A percentile compares a stretch with the other conserved stretches of the same genome.
These are phyloP conservation scores for Dorcoceras hygrometricum DNA, from an alignment of 257 asterid genomes.

Conservation along the genomic window DNA sequence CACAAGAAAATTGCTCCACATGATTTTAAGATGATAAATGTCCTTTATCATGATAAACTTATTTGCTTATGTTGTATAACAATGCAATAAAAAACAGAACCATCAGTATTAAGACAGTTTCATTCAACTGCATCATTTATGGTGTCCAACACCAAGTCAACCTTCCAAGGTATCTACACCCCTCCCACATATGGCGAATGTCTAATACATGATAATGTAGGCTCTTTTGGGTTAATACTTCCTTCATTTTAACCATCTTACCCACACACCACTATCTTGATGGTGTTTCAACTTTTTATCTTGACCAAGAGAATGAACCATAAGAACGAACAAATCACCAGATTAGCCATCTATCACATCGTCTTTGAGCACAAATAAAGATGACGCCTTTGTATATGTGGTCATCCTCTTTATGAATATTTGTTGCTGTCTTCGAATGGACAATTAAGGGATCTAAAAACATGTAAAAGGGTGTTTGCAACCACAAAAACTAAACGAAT, in stretches of 20 bases:
- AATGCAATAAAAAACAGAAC: not conserved
- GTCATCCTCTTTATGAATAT: not conserved
- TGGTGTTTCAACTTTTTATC: too few species aligned
- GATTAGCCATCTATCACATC: not conserved
- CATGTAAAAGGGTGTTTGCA: too few species aligned
- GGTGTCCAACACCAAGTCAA: too few species aligned
- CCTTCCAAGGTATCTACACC: too few species aligned
- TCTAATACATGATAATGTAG: too few species aligned
- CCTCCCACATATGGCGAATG: too few species aligned
- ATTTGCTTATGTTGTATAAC: not conserved
- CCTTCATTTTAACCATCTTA: too few species aligned
- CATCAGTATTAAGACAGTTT: too few species aligned
- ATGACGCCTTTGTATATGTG: not conserved
- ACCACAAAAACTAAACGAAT: too few species aligned
- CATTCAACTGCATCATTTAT: too few species aligned
- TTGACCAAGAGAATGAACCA: not conserved
- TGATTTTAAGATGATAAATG: not conserved
- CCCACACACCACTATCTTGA: too few species aligned
- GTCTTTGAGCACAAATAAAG: not conserved
- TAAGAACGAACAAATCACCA: not conserved
- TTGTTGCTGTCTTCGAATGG: not conserved
- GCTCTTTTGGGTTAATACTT: too few species aligned
- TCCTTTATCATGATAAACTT: not conserved
- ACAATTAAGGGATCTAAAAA: constrained; percentile 7
- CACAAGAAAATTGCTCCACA: not conserved